These are phyloP conservation scores for Nicotiana sylvestris DNA, from an alignment of 257 asterid genomes.

Conservation along the genomic window DNA sequence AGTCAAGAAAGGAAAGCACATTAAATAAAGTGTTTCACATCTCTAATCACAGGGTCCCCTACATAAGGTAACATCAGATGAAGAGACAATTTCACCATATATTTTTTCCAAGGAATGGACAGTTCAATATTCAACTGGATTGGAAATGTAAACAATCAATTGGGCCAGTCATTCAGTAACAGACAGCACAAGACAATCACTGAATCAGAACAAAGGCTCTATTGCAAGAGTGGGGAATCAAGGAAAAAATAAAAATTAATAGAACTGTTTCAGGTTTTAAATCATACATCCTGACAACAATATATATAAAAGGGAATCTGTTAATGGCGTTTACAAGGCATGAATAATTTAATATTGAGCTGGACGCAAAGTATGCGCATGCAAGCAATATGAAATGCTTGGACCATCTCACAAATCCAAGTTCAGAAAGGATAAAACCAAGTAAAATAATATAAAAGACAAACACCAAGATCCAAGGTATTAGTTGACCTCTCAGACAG, in stretches of 20 bases:
- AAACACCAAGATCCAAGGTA: not conserved
- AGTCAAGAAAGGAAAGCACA: not conserved
- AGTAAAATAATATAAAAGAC: not conserved
- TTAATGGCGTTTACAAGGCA: not conserved
- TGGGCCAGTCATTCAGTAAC: not conserved
- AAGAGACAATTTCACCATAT: not conserved
- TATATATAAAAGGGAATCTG: not conserved
- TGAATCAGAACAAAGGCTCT: not conserved
- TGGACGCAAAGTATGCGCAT: not conserved
- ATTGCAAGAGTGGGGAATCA: not conserved
- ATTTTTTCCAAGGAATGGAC: not conserved
- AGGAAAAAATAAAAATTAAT: not conserved
- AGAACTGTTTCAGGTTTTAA: not conserved
- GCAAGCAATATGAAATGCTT: not conserved
- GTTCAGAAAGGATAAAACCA: not conserved
- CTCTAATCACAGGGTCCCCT: not conserved
- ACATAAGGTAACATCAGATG: not conserved
- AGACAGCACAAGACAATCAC: not conserved
- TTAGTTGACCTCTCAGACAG: not conserved
- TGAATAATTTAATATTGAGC: not conserved
- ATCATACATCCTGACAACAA: not conserved
- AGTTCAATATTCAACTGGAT: not conserved
- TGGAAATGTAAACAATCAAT: not conserved
- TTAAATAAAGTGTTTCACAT: not conserved
- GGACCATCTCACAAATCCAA: not conserved